Base-by-base conservation (phyloP, 1,284 basidiomycete species). In the Grifola frondosa region DNA sequence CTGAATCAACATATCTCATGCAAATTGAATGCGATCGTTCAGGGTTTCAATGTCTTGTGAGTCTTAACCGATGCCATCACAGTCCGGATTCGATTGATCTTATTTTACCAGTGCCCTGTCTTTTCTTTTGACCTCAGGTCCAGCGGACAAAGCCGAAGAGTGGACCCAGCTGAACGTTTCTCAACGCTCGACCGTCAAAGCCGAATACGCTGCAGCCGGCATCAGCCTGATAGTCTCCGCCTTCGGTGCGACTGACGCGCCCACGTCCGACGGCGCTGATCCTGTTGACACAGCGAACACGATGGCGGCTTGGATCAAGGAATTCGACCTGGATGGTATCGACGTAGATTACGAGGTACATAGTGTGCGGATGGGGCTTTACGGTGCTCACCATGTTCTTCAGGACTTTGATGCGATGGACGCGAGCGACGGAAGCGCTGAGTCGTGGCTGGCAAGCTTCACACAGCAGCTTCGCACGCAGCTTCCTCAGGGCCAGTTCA, bases 311-410 rank as follows among this genome's bases (percentile, higher is more conserved):
- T 79, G 71, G 69, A 75, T 78, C 31, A 72, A 67, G 46, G 41
- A 73, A 35, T 74, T 71, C 50, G 65, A 67, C 17, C 59, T 81
- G 13, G 72, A 81, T 48, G 80, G 78, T 26, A 60, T 81, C 29
- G 79, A 81, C 37, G 68, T 81, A 30, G 78, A 81, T 57, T 80
- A 75, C 42, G 77, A 80, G 60, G 75, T 68, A 33, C 13, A 50
- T 39, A 10, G 37, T 17, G 12, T 24, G 8, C 35, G 32, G 22
- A n/a, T 38, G 19, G 22, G 21, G 25, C n/a, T n/a, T n/a, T n/a
- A n/a, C n/a, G n/a, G n/a, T n/a, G n/a, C n/a, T n/a, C n/a, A n/a
- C n/a, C n/a, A 20, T 30, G 25, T 36, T n/a, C n/a, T 21, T 15
- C 40, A 77, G 76, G 76, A 78, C 56, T 70, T 75, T 48, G 62